Evolutionary conservation across 106 monocot genomes (phyloP), one percentile per base, ranked within the genome.

Genomic region (Dendrobium nobile): DNA sequence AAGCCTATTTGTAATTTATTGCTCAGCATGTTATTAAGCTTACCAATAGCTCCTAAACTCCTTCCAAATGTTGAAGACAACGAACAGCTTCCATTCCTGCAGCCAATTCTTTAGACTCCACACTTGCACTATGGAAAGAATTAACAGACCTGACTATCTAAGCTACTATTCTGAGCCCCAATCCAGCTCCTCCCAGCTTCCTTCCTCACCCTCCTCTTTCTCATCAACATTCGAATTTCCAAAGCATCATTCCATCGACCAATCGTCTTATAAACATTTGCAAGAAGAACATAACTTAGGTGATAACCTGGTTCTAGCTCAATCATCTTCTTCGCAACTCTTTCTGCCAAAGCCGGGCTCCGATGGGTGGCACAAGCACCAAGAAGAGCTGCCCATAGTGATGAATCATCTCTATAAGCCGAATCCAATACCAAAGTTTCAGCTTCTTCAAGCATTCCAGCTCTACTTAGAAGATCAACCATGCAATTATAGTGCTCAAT

Each of bases 401-500:
- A 91, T 0, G 81, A 78, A 74, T 95, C 91, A 51, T 89, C 82
- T 54, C 82, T 82, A 64, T 79, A 91, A 0, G 76, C 75, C 0
- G 92, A 88, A 7, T 19, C 59, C 19, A 86, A 72, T 74, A 95
- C 89, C 85, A 98, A 80, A 33, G 81, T 84, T 80, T 98, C 98
- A 18, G 95, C 98, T 86, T 98, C 98, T 86, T 91, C 87, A 11
- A 98, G 81, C 28, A 88, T 82, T 20, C 91, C 95, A 17, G 85
- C 90, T 26, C 92, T 85, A 17, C 95, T 90, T 1, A 95, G 83
- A 67, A 99, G 89, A 84, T 91, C 93, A 54, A 93, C 93, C 87
- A 99, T 90, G 82, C 95, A 99, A 75, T 79, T 99, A 51, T 95
- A 99, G 54, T 99, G 99, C 83, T 95, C 93, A 7, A 91, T 68